Evolutionary conservation across 2,329 filamentous ascomycete species (phyloP).

Genomic region (Aspergillus fumigatus): DNA sequence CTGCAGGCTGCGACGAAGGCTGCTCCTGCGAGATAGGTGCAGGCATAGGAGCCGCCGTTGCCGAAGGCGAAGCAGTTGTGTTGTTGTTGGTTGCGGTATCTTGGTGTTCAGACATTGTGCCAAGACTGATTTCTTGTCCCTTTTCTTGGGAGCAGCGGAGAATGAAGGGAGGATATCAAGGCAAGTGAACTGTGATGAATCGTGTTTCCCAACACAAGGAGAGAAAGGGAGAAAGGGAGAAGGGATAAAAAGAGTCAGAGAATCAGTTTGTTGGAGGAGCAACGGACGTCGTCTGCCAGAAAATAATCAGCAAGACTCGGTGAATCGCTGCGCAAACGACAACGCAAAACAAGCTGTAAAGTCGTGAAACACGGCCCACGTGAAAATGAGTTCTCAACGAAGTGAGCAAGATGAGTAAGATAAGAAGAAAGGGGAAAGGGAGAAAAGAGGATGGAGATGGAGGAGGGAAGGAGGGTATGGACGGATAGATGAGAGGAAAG

Average conservation of each 20-base stretch:
- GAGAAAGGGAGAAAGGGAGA: background rate
- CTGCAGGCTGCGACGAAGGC: constrained; percentile 14
- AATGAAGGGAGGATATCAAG: constrained; percentile 10
- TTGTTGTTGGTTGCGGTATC: constrained; percentile 21
- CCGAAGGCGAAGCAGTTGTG: constrained; percentile 14
- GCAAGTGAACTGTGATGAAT: background rate
- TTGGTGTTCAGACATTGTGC: constrained; percentile 38
- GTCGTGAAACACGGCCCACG: background rate
- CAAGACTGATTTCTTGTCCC: constrained; percentile 35
- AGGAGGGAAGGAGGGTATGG: constrained; percentile 3
- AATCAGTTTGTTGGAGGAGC: background rate
- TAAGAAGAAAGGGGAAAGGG: constrained; percentile 3
- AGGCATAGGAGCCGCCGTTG: constrained; percentile 21
- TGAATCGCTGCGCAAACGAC: background rate
- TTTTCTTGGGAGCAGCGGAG: constrained; percentile 29
- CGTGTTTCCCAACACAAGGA: background rate
- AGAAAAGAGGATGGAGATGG: constrained; percentile 5
- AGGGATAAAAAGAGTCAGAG: background rate
- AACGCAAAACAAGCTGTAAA: background rate
- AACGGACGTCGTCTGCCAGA: constrained; percentile 1
- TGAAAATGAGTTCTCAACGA: background rate
- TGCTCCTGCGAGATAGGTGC: constrained; percentile 22
- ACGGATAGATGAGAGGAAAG: constrained; percentile 12
- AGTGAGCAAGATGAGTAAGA: constrained; percentile 1
- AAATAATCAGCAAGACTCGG: constrained; percentile 3